phyloP scores from a whole-genome alignment of 176 grass and related monocot species.

The Aegilops speltoides region DNA sequence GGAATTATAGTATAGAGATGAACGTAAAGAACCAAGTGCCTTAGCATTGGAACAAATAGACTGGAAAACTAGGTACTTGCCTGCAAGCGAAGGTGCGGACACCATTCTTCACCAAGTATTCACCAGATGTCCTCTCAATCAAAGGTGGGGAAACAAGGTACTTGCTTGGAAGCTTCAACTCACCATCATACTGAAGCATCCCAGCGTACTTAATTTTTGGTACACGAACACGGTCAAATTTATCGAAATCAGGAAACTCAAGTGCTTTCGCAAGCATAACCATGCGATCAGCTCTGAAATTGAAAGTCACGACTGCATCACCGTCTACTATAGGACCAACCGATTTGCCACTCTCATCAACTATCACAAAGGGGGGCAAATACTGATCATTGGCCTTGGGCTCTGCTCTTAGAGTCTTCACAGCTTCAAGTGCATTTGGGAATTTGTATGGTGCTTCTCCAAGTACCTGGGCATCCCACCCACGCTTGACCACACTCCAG shows the following conservation, averaged over 20 bases:
- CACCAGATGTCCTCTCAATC: constrained; percentile 97
- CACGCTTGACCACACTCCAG: constrained; percentile 92
- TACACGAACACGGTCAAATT: constrained; percentile 83
- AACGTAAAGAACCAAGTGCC: neutral
- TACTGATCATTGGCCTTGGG: constrained; percentile 84
- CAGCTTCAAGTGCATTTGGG: constrained; percentile 77
- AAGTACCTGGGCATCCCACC: constrained; percentile 97
- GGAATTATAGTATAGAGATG: neutral
- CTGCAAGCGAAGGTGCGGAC: constrained; percentile 98
- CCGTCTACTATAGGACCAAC: constrained; percentile 93
- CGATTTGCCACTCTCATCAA: constrained; percentile 78
- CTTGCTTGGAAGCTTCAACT: constrained; percentile 70
- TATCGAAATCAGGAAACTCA: constrained; percentile 92
- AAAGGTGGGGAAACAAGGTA: constrained; percentile 92
- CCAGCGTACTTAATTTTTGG: constrained; percentile 93
- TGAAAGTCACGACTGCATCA: constrained; percentile 94
- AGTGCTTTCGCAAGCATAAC: constrained; percentile 88
- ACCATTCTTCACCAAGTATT: constrained; percentile 98
- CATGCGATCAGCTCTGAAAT: constrained; percentile 98
- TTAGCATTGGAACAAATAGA: neutral
- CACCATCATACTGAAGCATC: constrained; percentile 98
- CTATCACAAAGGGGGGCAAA: constrained; percentile 89
- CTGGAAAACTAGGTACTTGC: constrained; percentile 47
- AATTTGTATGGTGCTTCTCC: constrained; percentile 96
- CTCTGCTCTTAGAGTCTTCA: constrained; percentile 76